A percentile compares a stretch with the other conserved stretches of the same genome.
Conservation (phyloP, 257 asterid genomes). For the Capsicum rhomboideum region DNA sequence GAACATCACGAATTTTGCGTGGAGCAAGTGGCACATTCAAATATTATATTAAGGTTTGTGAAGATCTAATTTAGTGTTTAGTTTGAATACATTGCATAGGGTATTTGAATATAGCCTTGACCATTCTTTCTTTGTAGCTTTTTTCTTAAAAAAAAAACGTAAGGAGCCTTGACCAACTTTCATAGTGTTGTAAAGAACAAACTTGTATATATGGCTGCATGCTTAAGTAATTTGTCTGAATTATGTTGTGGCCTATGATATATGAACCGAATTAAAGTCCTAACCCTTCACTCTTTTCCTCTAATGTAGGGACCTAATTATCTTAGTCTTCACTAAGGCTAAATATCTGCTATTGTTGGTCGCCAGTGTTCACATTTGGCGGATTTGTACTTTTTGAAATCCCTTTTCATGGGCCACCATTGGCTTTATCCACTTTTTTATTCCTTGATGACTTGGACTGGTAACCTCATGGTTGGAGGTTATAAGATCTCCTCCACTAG, state of each 20-base stretch:
- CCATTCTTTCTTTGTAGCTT: background rate
- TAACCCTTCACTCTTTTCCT: background rate
- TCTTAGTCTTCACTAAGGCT: background rate
- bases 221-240: background rate
- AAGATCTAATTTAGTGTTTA: background rate
- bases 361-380: background rate
- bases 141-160: background rate
- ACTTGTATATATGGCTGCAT: background rate
- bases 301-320: background rate
- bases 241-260: background rate
- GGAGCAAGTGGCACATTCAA: constrained; percentile 93
- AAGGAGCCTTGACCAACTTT: background rate
- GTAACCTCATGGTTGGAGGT: background rate
- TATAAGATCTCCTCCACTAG: background rate
- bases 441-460: background rate
- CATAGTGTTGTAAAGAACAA: background rate
- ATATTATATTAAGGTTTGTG: constrained; percentile 86
- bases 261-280: background rate
- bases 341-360: background rate
- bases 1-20: constrained; percentile 64
- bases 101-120: background rate
- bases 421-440: background rate
- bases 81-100: background rate
- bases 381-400: background rate
- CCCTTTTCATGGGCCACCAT: background rate